A percentile compares a stretch with the other conserved stretches of the same genome.
Conservation (phyloP, 169 alveolate genomes). For the Blepharisma undulans region DNA sequence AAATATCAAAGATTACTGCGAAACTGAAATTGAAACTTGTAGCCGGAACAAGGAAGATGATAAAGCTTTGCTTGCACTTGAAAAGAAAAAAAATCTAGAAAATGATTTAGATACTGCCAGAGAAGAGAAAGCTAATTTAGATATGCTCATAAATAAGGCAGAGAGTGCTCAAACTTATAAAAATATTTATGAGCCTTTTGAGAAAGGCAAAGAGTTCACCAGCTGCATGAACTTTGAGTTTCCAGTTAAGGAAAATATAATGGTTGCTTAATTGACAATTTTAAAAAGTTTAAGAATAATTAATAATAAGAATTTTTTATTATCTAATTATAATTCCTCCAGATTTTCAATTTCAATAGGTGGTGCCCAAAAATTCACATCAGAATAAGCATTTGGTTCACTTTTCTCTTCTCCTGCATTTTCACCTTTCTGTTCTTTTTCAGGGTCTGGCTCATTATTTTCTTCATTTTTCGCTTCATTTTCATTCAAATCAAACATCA, state of each 20-base stretch:
- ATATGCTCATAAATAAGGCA: background rate
- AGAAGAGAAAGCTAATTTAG: background rate
- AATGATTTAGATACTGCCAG: conserved; percentile 11
- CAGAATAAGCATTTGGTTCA: background rate
- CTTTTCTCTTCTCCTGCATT: background rate
- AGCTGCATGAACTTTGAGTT: background rate
- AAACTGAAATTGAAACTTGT: background rate
- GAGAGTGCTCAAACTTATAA: conserved; percentile 9
- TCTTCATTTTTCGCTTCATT: background rate
- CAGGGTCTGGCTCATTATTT: background rate
- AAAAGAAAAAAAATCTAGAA: conserved; percentile 28
- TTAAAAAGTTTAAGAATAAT: too few relatives aligned
- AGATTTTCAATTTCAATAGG: background rate
- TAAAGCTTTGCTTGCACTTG: conserved; percentile 17
- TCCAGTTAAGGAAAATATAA: too few relatives aligned
- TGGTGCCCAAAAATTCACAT: background rate
- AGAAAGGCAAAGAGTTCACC: background rate
- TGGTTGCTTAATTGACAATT: too few relatives aligned
- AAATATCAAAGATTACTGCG: background rate
- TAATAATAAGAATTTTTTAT: background rate
- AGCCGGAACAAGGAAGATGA: background rate
- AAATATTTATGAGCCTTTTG: background rate
- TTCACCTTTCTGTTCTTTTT: background rate
- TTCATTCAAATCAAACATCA: background rate
- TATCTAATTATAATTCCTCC: background rate